Percentiles rank a stretch among this genome's conserved stretches.
Conservation (phyloP, 2,329 filamentous ascomycete genomes). For the Myriosclerotinia curreyana region DNA sequence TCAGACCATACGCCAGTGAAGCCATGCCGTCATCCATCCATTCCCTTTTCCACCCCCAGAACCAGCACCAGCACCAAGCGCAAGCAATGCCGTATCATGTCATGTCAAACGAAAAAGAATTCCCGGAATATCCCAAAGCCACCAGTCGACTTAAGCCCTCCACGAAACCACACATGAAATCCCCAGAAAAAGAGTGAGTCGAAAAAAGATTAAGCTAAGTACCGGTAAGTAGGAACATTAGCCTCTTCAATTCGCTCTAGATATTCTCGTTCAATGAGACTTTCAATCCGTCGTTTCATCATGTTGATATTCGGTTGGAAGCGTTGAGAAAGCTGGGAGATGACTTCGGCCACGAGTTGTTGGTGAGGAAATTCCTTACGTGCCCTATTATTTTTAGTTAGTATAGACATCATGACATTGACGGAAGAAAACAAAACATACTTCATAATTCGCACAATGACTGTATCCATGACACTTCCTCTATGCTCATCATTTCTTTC, state of each 20-base stretch:
- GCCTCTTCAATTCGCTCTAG: conserved; percentile 70
- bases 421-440: conserved; percentile 43
- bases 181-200: no score
- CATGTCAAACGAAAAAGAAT: conserved; percentile 1
- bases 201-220: conserved; percentile 56
- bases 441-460: conserved; percentile 83
- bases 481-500: conserved; percentile 72
- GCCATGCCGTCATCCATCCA: neutral
- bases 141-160: neutral
- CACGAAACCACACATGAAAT: neutral
- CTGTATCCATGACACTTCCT: conserved; percentile 69
- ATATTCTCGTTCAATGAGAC: conserved; percentile 73
- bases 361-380: conserved; percentile 69
- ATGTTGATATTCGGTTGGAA: conserved; percentile 75
- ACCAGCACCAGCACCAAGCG: neutral
- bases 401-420: conserved; percentile 24
- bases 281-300: conserved; percentile 80
- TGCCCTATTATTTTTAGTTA: conserved; percentile 54
- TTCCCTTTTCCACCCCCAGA: neutral
- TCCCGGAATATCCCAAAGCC: neutral
- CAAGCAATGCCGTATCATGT: conserved; percentile 2
- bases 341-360: conserved; percentile 67
- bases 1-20: neutral
- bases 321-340: conserved; percentile 63
- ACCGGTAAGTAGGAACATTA: conserved; percentile 62